phyloP scores from a whole-genome alignment of 2,329 filamentous ascomycete species.

The Penicillium brevicompactum region DNA sequence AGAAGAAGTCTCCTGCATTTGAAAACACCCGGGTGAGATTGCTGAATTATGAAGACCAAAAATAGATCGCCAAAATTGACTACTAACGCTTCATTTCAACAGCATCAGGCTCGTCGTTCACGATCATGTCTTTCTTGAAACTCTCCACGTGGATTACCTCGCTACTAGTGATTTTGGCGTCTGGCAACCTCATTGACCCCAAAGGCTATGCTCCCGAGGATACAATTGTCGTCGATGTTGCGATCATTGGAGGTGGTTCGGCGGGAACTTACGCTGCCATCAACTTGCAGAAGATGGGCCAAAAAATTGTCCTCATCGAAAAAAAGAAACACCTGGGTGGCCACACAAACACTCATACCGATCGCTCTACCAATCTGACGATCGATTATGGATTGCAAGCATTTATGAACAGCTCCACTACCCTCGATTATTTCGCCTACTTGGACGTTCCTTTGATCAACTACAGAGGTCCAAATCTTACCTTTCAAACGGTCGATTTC shows the following conservation, averaged over 20 bases:
- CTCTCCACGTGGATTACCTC: not conserved
- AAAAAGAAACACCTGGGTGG: conserved; percentile 28
- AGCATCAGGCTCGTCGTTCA: not conserved
- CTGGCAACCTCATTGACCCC: not conserved
- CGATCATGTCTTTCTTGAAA: not conserved
- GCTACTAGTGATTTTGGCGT: not conserved
- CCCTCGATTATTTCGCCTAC: conserved; percentile 23
- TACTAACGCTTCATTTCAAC: not conserved
- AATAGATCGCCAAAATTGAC: too few relatives aligned
- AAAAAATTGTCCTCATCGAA: conserved; percentile 31
- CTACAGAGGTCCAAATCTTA: not conserved
- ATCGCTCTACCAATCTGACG: conserved; percentile 16
- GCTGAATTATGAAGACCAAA: not conserved
- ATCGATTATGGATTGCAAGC: conserved; percentile 32
- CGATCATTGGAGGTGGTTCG: conserved; percentile 33
- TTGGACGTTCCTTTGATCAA: conserved; percentile 18
- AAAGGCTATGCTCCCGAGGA: not conserved
- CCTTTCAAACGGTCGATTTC: conserved; percentile 18
- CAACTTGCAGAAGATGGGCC: conserved; percentile 24
- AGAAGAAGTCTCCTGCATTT: not conserved
- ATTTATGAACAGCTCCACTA: conserved; percentile 21
- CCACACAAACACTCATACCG: conserved; percentile 26
- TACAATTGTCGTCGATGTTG: conserved; percentile 24
- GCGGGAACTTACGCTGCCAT: conserved; percentile 33
- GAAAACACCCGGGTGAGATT: too few relatives aligned